phyloP scores from a whole-genome alignment of 306 rosid genomes.

The Corylus avellana region DNA sequence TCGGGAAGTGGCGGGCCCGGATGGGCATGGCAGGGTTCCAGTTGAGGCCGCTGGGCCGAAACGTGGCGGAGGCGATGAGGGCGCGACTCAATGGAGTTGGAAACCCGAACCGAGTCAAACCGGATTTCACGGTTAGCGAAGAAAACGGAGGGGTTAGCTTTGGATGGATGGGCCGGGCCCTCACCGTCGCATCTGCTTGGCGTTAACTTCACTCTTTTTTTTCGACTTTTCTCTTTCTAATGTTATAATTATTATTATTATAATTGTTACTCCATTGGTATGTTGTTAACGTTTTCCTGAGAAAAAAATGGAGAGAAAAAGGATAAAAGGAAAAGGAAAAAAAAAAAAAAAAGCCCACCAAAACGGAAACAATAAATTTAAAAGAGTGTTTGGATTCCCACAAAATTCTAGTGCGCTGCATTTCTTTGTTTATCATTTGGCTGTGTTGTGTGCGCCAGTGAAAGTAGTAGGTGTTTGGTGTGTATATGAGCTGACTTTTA shows the following conservation, averaged over 20 bases:
- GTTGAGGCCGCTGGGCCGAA: slow-evolving; percentile 57
- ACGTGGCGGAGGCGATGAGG: slow-evolving; percentile 51
- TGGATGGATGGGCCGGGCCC: slow-evolving; percentile 88
- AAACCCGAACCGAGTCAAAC: slow-evolving; percentile 35
- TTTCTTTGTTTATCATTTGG: slow-evolving; percentile 30
- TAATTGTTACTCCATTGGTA: slow-evolving; percentile 37
- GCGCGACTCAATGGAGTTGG: slow-evolving; percentile 24
- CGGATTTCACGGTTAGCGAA: slow-evolving; percentile 64
- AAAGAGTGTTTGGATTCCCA: slow-evolving; percentile 58
- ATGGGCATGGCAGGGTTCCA: slow-evolving; percentile 93
- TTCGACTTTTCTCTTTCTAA: background rate
- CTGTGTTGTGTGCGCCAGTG: slow-evolving; percentile 43
- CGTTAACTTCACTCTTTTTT: slow-evolving; percentile 58
- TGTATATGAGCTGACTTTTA: slow-evolving; percentile 12
- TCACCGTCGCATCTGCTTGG: slow-evolving; percentile 96
- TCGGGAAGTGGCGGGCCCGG: slow-evolving; percentile 94
- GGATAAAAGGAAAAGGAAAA: slow-evolving; percentile 11
- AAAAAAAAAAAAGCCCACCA: slow-evolving; percentile 20
- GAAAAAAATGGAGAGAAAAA: slow-evolving; percentile 45
- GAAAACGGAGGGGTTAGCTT: slow-evolving; percentile 77
- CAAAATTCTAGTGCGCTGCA: slow-evolving; percentile 32
- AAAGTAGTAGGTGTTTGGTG: background rate
- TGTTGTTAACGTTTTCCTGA: slow-evolving; percentile 54
- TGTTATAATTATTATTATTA: slow-evolving; percentile 28
- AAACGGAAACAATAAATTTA: slow-evolving; percentile 33